phyloP scores from a whole-genome alignment of 305 asterid species.

The Plantago coronopus region DNA sequence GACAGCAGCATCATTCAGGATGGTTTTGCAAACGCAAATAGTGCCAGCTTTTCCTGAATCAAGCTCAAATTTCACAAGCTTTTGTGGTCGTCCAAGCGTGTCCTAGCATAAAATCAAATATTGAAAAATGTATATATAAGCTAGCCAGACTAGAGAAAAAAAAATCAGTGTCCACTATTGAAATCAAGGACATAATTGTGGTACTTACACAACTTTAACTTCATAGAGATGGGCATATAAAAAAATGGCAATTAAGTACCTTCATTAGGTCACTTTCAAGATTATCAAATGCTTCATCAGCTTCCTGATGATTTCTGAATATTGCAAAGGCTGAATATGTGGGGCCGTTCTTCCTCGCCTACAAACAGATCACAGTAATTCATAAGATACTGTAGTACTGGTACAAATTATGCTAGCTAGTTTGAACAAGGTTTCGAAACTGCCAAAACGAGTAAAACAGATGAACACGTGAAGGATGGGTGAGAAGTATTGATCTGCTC shows the following conservation, averaged over 20 bases:
- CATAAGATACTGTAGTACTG: not conserved
- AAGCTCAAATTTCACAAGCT: slow-evolving; percentile 47
- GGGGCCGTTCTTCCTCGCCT: slow-evolving; percentile 38
- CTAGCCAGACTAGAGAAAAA: not conserved
- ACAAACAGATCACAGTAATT: slow-evolving; percentile 18
- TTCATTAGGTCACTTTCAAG: slow-evolving; percentile 56
- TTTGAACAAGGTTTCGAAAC: not conserved
- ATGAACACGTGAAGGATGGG: not conserved
- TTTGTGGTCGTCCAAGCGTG: slow-evolving; percentile 61
- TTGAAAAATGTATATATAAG: not conserved
- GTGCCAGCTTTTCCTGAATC: slow-evolving; percentile 45
- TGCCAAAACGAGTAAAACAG: not conserved
- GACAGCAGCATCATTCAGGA: slow-evolving; percentile 20
- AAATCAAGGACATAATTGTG: not conserved
- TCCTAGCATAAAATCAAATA: slow-evolving; percentile 42
- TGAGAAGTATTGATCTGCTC: not conserved
- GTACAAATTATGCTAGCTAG: not conserved
- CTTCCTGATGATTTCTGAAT: slow-evolving; percentile 58
- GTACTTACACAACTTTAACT: not conserved
- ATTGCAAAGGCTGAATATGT: slow-evolving; percentile 56
- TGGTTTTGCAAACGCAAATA: slow-evolving; percentile 51
- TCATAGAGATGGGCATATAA: not conserved
- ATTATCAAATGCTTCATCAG: slow-evolving; percentile 52
- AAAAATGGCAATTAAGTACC: slow-evolving; percentile 33
- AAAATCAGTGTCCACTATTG: not conserved